Evolutionary conservation across 2,329 filamentous ascomycete species (phyloP).

Genomic region (Fonsecaea monophora): DNA sequence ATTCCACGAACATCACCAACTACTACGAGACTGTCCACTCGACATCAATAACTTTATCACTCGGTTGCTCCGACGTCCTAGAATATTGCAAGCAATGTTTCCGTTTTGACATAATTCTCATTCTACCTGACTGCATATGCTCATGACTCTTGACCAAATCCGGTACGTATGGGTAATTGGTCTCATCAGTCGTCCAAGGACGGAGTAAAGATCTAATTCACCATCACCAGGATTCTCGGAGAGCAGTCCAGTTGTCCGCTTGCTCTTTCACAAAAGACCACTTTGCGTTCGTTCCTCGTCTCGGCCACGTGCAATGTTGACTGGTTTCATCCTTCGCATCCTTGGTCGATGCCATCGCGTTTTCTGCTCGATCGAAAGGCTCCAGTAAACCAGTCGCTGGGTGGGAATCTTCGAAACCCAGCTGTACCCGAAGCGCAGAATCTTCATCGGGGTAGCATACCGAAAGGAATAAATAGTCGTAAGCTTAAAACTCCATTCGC

Average conservation of each 20-base stretch:
- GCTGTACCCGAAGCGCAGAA: not conserved
- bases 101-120: not conserved
- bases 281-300: not conserved
- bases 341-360: not conserved
- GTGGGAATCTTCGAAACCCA: not conserved
- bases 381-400: not conserved
- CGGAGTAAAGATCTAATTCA: not conserved
- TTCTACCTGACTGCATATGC: constrained; percentile 2
- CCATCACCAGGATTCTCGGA: not conserved
- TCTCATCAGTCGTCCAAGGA: not conserved
- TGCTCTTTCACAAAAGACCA: not conserved
- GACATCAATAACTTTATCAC: not conserved
- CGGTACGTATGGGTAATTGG: not conserved
- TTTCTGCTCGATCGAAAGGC: not conserved
- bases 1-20: too few species aligned
- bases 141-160: not conserved
- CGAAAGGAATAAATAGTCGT: not conserved
- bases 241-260: not conserved
- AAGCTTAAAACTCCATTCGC: constrained; percentile 2
- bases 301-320: not conserved
- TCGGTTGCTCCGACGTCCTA: not conserved
- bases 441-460: not conserved
- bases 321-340: not conserved
- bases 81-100: not conserved
- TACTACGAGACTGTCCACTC: not conserved